Conservation (phyloP, 2,329 filamentous ascomycete species). For the Colletotrichum aenigma region DNA sequence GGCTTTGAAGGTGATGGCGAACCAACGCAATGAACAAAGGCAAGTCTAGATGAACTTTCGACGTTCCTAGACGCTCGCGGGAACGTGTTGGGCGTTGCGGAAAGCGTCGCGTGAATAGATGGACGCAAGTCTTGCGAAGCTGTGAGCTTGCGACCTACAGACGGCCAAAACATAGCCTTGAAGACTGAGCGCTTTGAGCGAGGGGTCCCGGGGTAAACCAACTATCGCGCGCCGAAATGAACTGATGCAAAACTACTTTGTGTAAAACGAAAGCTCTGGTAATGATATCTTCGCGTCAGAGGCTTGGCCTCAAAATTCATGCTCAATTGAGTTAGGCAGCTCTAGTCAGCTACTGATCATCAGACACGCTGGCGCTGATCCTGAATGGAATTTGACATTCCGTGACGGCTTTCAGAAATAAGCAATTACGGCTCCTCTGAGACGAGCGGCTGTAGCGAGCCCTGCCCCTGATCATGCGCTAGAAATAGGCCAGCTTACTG, state of each 20-base stretch:
- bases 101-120: not conserved
- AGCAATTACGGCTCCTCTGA: not conserved
- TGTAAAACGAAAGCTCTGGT: not conserved
- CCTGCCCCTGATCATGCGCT: not conserved
- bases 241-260: not conserved
- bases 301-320: not conserved
- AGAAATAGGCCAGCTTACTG: not conserved
- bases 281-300: rapidly evolving
- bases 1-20: not conserved
- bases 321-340: not conserved
- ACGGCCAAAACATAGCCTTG: not conserved
- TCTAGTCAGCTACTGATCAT: not conserved
- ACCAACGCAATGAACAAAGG: not conserved
- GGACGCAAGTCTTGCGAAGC: not conserved
- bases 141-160: not conserved
- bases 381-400: not conserved
- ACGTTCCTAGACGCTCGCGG: not conserved
- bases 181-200: rapidly evolving
- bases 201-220: rapidly evolving
- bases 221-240: not conserved
- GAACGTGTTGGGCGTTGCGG: not conserved
- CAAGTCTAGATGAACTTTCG: not conserved
- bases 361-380: not conserved
- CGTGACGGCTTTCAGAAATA: not conserved
- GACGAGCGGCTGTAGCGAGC: not conserved